Conservation (phyloP, 331 rosid species). For the Malus hybrid region DNA sequence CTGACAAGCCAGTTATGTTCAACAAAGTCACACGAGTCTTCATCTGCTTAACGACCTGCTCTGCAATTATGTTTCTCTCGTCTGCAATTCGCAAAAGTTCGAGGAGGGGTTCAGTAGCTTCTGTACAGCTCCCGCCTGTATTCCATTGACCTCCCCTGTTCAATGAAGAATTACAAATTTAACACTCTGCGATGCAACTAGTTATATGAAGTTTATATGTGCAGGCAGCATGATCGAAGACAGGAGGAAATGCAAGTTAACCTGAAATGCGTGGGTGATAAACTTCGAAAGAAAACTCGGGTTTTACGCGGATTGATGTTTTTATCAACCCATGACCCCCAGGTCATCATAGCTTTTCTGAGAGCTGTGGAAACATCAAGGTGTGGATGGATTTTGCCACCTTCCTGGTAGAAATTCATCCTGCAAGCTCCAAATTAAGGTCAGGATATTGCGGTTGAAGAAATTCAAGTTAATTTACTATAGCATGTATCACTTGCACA, state of each 20-base stretch:
- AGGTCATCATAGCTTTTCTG: slow-evolving; percentile 63
- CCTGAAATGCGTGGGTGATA: slow-evolving; percentile 97
- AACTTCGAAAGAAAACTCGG: slow-evolving; percentile 71
- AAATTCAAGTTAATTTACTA: not conserved
- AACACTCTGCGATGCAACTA: not conserved
- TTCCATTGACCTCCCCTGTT: slow-evolving; percentile 88
- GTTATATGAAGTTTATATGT: not conserved
- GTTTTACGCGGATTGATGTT: slow-evolving; percentile 56
- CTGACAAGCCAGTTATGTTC: slow-evolving; percentile 68
- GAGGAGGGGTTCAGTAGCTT: slow-evolving; percentile 51
- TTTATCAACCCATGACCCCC: slow-evolving; percentile 85
- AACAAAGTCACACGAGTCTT: slow-evolving; percentile 62
- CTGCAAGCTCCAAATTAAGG: slow-evolving; percentile 27
- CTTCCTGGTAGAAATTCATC: slow-evolving; percentile 83
- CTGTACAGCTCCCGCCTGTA: slow-evolving; percentile 85
- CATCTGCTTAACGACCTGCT: slow-evolving; percentile 61
- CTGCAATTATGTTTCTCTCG: slow-evolving; percentile 52
- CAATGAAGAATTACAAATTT: slow-evolving; percentile 3
- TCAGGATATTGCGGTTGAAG: too few relatives aligned
- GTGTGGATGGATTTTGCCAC: slow-evolving; percentile 59
- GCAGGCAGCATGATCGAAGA: not conserved
- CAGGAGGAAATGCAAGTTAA: slow-evolving; percentile 12
- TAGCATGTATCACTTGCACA: not conserved
- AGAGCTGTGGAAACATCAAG: slow-evolving; percentile 65
- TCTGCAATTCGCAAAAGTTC: slow-evolving; percentile 13